Percentiles rank a stretch among this genome's conserved stretches.
Conservation (phyloP, 2,329 filamentous ascomycete species). For the Xenosphaeropsis pyriputrescens region DNA sequence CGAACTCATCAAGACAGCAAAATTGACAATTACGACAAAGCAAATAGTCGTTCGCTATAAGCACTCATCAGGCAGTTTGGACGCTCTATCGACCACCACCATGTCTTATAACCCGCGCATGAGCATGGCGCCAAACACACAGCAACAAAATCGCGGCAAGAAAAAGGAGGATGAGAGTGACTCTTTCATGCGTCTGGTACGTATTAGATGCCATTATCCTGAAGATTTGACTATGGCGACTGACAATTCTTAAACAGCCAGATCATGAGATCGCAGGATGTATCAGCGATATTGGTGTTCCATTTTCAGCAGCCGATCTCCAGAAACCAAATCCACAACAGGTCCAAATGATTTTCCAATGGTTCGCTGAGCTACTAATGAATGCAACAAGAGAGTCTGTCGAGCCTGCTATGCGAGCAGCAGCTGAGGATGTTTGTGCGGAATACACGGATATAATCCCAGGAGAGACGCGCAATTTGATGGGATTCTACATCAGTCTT, state of each 20-base stretch:
- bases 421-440: constrained; percentile 73
- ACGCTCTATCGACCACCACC: background rate
- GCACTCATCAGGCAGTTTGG: no score
- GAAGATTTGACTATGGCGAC: background rate
- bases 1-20: no score
- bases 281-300: constrained; percentile 92
- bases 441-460: constrained; percentile 75
- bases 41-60: no score
- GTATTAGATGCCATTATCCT: constrained; percentile 6
- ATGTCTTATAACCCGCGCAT: constrained; percentile 36
- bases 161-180: constrained; percentile 42
- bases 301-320: constrained; percentile 73
- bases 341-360: constrained; percentile 96
- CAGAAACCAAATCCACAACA: constrained; percentile 89
- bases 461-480: constrained; percentile 77
- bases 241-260: constrained; percentile 15
- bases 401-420: constrained; percentile 87
- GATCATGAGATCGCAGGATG: constrained; percentile 84
- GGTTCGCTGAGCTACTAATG: constrained; percentile 88
- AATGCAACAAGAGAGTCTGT: constrained; percentile 88
- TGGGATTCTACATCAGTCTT: constrained; percentile 87
- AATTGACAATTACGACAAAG: no score
- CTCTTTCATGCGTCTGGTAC: constrained; percentile 39
- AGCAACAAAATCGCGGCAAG: constrained; percentile 29
- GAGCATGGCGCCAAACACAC: constrained; percentile 31